Evolutionary conservation across 345 rosid genomes (phyloP).

Genomic region (Bruguiera sexangula): DNA sequence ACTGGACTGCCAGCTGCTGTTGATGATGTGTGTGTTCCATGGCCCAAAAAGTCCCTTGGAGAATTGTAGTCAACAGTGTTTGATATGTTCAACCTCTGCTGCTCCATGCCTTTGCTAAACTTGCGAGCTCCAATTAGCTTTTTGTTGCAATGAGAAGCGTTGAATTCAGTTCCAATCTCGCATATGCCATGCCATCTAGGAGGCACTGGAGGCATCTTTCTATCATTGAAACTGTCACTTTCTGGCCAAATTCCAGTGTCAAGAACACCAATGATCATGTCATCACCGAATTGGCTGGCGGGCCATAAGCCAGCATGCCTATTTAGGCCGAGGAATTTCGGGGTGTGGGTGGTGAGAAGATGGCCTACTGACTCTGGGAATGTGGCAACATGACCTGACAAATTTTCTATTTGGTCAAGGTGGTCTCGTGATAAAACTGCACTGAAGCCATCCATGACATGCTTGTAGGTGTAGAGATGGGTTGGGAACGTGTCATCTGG

Average conservation of each 20-base stretch:
- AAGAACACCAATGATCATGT: conserved; percentile 42
- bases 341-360: conserved; percentile 36
- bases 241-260: conserved; percentile 53
- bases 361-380: conserved; percentile 41
- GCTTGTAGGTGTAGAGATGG: conserved; percentile 49
- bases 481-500: conserved; percentile 21
- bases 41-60: conserved; percentile 48
- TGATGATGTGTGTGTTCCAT: conserved; percentile 50
- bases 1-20: conserved; percentile 42
- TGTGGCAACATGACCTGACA: conserved; percentile 38
- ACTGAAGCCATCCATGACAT: conserved; percentile 44
- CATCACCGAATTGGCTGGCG: conserved; percentile 36
- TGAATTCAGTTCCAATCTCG: conserved; percentile 38
- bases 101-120: conserved; percentile 49
- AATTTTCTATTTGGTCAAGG: conserved; percentile 29
- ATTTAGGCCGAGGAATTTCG: conserved; percentile 41
- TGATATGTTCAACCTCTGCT: conserved; percentile 27
- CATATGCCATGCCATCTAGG: conserved; percentile 41
- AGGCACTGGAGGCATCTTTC: conserved; percentile 42
- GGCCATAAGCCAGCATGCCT: conserved; percentile 38
- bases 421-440: conserved; percentile 39
- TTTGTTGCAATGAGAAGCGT: conserved; percentile 40
- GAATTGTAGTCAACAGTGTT: conserved; percentile 42
- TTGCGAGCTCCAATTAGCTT: conserved; percentile 46
- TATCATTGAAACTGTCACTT: conserved; percentile 42